These are phyloP conservation scores for Gaertneriomyces semiglobifer DNA, from an alignment of 192 early-diverging fungal genomes.

Conservation along the genomic window DNA sequence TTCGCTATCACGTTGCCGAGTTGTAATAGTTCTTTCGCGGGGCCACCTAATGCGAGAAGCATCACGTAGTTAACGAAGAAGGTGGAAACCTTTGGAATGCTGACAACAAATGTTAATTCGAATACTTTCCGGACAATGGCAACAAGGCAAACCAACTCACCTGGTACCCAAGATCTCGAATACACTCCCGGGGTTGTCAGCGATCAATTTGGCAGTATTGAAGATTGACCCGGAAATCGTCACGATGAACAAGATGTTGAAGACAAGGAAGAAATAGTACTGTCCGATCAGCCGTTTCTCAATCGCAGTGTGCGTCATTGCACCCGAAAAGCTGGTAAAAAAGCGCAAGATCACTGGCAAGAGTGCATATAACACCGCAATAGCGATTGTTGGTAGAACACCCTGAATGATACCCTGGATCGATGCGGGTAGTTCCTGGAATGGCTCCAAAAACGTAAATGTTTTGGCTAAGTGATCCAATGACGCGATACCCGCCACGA, in stretches of 20 bases:
- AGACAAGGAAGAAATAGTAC: conserved; percentile 72
- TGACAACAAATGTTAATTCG: conserved; percentile 1
- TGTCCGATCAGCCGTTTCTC: conserved; percentile 64
- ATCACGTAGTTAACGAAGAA: conserved; percentile 80
- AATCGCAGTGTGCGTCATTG: conserved; percentile 39
- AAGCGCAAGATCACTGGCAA: conserved; percentile 62
- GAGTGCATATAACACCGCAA: conserved; percentile 63
- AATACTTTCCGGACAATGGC: too few species aligned
- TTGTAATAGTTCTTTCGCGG: conserved; percentile 65
- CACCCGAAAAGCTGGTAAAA: conserved; percentile 20
- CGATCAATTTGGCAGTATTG: conserved; percentile 40
- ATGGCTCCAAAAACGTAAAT: conserved; percentile 12
- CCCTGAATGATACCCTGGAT: conserved; percentile 63
- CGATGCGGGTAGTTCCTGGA: conserved; percentile 13
- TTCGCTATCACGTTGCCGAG: conserved; percentile 59
- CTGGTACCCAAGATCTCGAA: conserved; percentile 39
- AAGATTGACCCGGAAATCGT: conserved; percentile 64
- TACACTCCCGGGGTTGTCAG: conserved; percentile 41
- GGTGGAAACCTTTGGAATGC: conserved; percentile 66
- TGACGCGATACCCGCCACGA: conserved; percentile 21
- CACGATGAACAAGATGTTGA: conserved; percentile 57
- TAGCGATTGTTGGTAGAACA: conserved; percentile 65
- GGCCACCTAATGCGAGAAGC: conserved; percentile 57
- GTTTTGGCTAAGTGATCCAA: conserved; percentile 13
- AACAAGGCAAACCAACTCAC: too few species aligned